These are phyloP conservation scores for Arabidopsis arenosa DNA, from an alignment of 345 rosid species.

Conservation along the genomic window DNA sequence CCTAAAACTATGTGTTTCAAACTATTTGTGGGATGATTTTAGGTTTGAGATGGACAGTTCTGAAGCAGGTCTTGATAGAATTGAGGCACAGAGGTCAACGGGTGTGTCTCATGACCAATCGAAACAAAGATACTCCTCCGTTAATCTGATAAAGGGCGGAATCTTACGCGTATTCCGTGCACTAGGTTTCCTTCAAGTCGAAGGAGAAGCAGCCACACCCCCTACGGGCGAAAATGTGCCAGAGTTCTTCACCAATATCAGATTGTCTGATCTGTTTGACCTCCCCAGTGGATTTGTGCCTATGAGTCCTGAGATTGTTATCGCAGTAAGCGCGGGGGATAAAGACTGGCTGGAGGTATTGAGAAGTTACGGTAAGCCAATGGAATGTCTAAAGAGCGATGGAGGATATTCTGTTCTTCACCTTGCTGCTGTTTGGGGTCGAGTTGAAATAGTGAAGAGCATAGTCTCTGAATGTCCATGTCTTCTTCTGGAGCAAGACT, in stretches of 20 bases:
- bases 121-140: too few species aligned
- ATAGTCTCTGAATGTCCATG: constrained; percentile 10
- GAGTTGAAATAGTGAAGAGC: not conserved
- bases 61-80: not conserved
- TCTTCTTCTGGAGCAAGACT: not conserved
- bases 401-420: not conserved
- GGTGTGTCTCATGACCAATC: too few species aligned
- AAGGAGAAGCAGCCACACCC: too few species aligned
- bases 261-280: not conserved
- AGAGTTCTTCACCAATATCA: not conserved
- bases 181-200: too few species aligned
- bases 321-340: not conserved
- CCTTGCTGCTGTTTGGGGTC: not conserved
- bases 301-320: not conserved
- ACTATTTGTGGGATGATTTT: not conserved
- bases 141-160: too few species aligned
- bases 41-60: not conserved
- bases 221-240: too few species aligned
- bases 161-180: too few species aligned
- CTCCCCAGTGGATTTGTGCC: not conserved
- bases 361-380: not conserved
- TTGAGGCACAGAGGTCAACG: too few species aligned
- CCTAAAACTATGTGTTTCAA: not conserved
- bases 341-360: not conserved
- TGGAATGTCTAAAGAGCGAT: not conserved